A percentile compares a stretch with the other conserved stretches of the same genome.
These are phyloP conservation scores for Papiliotrema nemorosa DNA, from an alignment of 1,284 basidiomycete species.

Conservation along the genomic window DNA sequence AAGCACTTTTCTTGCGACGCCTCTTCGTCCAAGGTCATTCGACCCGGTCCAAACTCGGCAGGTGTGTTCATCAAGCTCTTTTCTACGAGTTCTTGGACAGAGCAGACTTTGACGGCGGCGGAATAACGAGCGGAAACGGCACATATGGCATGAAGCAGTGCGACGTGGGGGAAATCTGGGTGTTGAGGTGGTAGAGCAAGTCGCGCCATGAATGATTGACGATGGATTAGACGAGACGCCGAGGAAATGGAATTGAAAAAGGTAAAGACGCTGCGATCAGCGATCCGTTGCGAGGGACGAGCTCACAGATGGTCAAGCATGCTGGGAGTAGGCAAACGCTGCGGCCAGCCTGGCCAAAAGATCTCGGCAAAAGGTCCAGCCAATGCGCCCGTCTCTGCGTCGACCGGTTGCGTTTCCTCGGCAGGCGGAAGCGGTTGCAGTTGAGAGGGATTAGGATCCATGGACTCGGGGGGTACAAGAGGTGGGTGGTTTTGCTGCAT, in stretches of 20 bases:
- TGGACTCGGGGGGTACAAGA: no score
- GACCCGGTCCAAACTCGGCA: not conserved
- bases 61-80: not conserved
- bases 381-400: slow-evolving; percentile 21
- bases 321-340: slow-evolving; percentile 34
- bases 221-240: slow-evolving; percentile 43
- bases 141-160: slow-evolving; percentile 50
- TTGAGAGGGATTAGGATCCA: no score
- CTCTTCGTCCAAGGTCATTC: slow-evolving; percentile 15
- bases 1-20: slow-evolving; percentile 22
- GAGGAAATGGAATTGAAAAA: slow-evolving; percentile 44
- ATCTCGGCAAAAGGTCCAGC: slow-evolving; percentile 29
- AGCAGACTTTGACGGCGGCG: slow-evolving; percentile 24
- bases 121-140: slow-evolving; percentile 45
- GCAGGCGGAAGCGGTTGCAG: not conserved
- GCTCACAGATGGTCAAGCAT: slow-evolving; percentile 44
- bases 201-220: slow-evolving; percentile 38
- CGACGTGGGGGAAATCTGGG: slow-evolving; percentile 46
- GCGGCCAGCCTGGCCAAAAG: slow-evolving; percentile 45
- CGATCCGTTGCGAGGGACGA: not conserved
- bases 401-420: not conserved
- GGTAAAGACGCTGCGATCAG: slow-evolving; percentile 31
- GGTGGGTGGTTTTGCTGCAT: not conserved
- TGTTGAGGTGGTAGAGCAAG: slow-evolving; percentile 49
- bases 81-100: slow-evolving; percentile 10